phyloP scores from a whole-genome alignment of 768 basidiomycete genomes.

The Plicaturopsis crispa region DNA sequence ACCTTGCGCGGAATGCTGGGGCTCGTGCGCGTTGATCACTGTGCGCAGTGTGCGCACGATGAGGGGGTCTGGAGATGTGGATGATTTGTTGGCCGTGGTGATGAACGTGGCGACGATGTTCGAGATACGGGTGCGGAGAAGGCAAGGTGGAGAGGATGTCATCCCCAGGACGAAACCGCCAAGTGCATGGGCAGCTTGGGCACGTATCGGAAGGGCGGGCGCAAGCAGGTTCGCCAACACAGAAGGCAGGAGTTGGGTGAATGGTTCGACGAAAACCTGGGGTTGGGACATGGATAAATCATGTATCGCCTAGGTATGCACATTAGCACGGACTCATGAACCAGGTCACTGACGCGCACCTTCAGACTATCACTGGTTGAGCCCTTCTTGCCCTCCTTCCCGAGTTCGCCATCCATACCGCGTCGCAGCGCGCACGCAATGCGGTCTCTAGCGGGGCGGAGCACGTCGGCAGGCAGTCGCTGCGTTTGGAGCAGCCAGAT shows the following conservation, averaged over 20 bases:
- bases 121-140: constrained; percentile 46
- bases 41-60: constrained; percentile 64
- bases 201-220: constrained; percentile 54
- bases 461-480: constrained; percentile 54
- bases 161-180: constrained; percentile 58
- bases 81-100: constrained; percentile 25
- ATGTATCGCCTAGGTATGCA: constrained; percentile 55
- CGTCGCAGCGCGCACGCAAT: constrained; percentile 68
- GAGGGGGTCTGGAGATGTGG: constrained; percentile 30
- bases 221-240: constrained; percentile 59
- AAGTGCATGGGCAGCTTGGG: constrained; percentile 70
- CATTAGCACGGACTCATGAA: constrained; percentile 8
- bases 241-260: constrained; percentile 51
- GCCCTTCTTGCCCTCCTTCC: constrained; percentile 86
- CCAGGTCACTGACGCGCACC: constrained; percentile 28
- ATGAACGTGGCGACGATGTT: constrained; percentile 39
- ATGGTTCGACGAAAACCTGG: constrained; percentile 59
- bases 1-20: constrained; percentile 58
- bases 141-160: constrained; percentile 31
- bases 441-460: constrained; percentile 54
- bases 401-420: constrained; percentile 77
- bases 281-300: constrained; percentile 62
- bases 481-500: constrained; percentile 71
- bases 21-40: constrained; percentile 48
- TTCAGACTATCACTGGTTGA: constrained; percentile 72